A percentile compares a stretch with the other conserved stretches of the same genome.
Conservation (phyloP, 2,329 filamentous ascomycete genomes). For the Neofusicoccum sp. region DNA sequence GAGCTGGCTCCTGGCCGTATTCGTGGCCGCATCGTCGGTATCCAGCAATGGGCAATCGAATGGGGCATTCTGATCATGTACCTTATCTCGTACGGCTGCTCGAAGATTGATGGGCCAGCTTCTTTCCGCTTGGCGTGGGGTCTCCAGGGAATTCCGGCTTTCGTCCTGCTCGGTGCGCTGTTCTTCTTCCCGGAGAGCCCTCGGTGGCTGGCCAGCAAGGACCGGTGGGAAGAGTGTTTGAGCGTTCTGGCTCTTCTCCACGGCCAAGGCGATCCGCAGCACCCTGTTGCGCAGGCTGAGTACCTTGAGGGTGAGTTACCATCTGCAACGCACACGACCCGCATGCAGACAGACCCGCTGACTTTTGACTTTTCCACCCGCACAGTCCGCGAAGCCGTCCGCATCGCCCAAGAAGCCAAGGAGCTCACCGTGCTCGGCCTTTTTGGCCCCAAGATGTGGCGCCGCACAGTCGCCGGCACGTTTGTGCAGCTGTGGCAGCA, state of each 20-base stretch:
- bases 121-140: constrained; percentile 48
- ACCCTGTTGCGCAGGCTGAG: constrained; percentile 65
- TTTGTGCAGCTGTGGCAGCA: constrained; percentile 62
- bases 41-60: constrained; percentile 49
- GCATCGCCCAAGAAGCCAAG: constrained; percentile 9
- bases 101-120: constrained; percentile 51
- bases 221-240: constrained; percentile 68
- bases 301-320: constrained; percentile 53
- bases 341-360: too few species aligned
- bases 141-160: constrained; percentile 45
- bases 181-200: constrained; percentile 56
- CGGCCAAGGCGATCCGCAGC: constrained; percentile 57
- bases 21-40: constrained; percentile 47
- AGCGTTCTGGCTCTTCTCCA: constrained; percentile 58
- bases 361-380: not conserved
- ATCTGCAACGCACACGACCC: not conserved
- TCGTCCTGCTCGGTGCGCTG: constrained; percentile 42
- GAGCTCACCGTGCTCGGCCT: constrained; percentile 18
- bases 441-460: constrained; percentile 53
- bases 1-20: constrained; percentile 48
- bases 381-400: constrained; percentile 20
- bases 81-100: constrained; percentile 67
- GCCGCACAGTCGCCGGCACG: constrained; percentile 58
- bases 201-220: constrained; percentile 70
- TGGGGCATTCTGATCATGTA: constrained; percentile 43